phyloP scores from a whole-genome alignment of 2,329 filamentous ascomycete genomes.

The Cercospora brassicicola region DNA sequence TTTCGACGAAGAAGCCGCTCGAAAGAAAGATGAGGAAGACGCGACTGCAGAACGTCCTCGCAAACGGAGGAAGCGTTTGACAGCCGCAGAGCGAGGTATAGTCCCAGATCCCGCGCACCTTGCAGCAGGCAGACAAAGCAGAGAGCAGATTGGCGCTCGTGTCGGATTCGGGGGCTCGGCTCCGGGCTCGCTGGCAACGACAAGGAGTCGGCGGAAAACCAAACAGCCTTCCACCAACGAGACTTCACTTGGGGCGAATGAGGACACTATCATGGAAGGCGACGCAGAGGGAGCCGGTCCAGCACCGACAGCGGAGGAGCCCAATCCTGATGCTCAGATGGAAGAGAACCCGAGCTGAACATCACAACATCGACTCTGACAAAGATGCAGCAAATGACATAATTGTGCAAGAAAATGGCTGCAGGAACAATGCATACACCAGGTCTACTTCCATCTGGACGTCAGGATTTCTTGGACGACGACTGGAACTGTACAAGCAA shows the following conservation, averaged over 20 bases:
- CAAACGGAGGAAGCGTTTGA: constrained; percentile 19
- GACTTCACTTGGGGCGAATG: background rate
- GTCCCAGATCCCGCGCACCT: background rate
- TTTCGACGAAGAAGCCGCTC: constrained; percentile 17
- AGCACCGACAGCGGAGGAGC: background rate
- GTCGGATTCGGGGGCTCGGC: constrained; percentile 9
- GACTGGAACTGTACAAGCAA: background rate
- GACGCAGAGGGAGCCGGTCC: background rate
- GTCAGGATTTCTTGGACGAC: background rate
- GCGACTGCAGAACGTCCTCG: constrained; percentile 8
- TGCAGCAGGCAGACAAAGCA: background rate
- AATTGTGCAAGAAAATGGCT: background rate
- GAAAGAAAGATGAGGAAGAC: constrained; percentile 13
- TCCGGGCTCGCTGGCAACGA: constrained; percentile 4
- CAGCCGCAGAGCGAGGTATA: constrained; percentile 14
- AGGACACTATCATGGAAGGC: background rate
- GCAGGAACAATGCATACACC: background rate
- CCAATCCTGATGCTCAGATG: background rate
- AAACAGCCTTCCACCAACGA: background rate
- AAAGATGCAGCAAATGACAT: background rate
- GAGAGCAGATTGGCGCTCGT: constrained; percentile 1
- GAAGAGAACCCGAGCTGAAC: background rate
- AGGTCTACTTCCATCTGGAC: background rate
- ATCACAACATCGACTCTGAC: background rate
- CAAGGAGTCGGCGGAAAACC: background rate